Evolutionary conservation across 1,139 yeast genomes (phyloP).

Genomic region (Blastobotrys indianensis): DNA sequence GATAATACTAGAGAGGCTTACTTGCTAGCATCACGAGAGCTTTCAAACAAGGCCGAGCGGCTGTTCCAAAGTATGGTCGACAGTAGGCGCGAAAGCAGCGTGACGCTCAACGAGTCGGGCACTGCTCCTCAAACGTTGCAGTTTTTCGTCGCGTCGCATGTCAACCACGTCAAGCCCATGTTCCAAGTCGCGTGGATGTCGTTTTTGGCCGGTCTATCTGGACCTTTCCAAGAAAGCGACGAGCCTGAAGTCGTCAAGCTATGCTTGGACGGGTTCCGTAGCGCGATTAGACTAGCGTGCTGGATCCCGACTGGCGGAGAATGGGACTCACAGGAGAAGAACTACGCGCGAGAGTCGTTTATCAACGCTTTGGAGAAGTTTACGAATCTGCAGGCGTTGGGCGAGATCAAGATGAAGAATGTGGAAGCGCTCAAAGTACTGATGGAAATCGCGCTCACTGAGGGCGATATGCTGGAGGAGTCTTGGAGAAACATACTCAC

Average conservation of each 20-base stretch:
- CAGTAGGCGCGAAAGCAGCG: constrained; percentile 27
- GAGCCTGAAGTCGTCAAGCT: constrained; percentile 65
- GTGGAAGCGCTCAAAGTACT: constrained; percentile 72
- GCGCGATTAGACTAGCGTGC: constrained; percentile 78
- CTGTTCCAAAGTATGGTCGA: constrained; percentile 68
- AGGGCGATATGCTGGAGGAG: constrained; percentile 62
- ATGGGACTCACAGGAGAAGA: neutral
- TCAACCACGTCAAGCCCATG: constrained; percentile 87
- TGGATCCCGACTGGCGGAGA: constrained; percentile 54
- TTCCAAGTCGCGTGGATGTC: constrained; percentile 98
- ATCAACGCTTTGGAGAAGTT: constrained; percentile 87
- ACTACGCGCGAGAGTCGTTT: constrained; percentile 59
- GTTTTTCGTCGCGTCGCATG: constrained; percentile 63
- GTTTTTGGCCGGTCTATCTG: constrained; percentile 85
- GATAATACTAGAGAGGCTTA: constrained; percentile 82
- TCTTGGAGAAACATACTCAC: constrained; percentile 85
- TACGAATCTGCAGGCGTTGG: constrained; percentile 70
- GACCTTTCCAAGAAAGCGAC: constrained; percentile 85
- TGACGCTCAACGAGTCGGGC: constrained; percentile 6
- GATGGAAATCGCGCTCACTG: constrained; percentile 70
- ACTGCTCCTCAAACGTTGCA: constrained; percentile 22
- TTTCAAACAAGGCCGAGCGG: constrained; percentile 83
- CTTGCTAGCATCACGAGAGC: constrained; percentile 84
- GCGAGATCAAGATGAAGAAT: constrained; percentile 74
- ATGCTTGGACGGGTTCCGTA: constrained; percentile 79